Base-by-base conservation (phyloP, 2,329 filamentous ascomycete species). In the Pestalotiopsis sp. region DNA sequence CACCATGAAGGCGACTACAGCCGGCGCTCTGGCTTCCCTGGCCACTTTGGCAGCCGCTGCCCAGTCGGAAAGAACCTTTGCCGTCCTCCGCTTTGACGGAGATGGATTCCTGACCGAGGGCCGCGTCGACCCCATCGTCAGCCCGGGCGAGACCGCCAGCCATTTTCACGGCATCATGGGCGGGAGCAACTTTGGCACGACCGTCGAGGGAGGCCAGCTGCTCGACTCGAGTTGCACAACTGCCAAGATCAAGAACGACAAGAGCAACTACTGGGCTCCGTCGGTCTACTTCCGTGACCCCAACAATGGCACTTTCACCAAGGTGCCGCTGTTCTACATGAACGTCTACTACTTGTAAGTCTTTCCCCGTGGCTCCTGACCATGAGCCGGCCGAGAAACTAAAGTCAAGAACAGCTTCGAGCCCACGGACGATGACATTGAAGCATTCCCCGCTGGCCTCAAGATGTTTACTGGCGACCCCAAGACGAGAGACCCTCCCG, bases 221-320 rank as follows among this genome's bases (percentile, higher is more conserved):
- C 70, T 83, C 69, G 77, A 84, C 67, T 93, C 91, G 39, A 85
- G 86, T 31, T 95, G 93, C 84, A 92, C 89, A 63, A 93, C 90
- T 41, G 91, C 92, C 78, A 85, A 86, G 70, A 84, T 93, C 76
- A 89, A 86, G 74, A 88, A 87, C 67, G 92, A 94, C 80, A 84
- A 89, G 77, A 92, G 88, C 73, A 91, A 91, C 79, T 95, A 95
- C 83, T 95, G 93, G 93, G 89, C 90, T 68, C 92, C 93, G 1
- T 83, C 84, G 36, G 81, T 95, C 2, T 94, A 90, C 81, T 94
- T 91, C 80, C 82, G 85, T 72, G 87, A 92, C 72, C 85, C 89
- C 74, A 81, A 86, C 73, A 88, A 90, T 72, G 87, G 87, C 63
- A 86, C 85, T 65, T 89, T 93, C 73, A 87, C 90, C 78, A 84